Evolutionary conservation across 2,329 filamentous ascomycete genomes (phyloP), one percentile per base, ranked within the genome.

Genomic region (Pseudogymnoascus sp.): DNA sequence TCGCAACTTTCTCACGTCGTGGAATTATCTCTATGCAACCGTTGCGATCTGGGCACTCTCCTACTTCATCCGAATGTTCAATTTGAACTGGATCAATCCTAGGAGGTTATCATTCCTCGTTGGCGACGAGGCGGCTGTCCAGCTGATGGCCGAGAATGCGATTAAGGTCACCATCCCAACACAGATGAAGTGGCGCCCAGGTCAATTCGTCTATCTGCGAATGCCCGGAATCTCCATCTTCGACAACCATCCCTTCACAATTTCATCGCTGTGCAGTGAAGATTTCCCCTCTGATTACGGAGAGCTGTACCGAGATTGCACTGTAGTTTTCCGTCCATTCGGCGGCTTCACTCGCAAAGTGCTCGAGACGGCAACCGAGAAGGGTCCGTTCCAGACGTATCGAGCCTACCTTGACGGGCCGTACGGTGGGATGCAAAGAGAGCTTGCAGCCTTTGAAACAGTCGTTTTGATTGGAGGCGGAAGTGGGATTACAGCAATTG

Each of bases 91-190:
- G 92, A 80, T 85, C 37, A 89, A 88, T 68, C 91, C 92, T 6
- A 88, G 89, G 78, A 84, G 87, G 38, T 77, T 90, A 67, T 86
- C 91, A 0, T 96, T 91, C 78, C 78, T 96, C 69, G 89, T 96
- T 45, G 93, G 93, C 58, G 93, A 97, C 69, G 92, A 96, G 75
- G 92, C 91, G 0, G 90, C 91, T 26, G 87, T 97, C 39, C 94
- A 91, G 0, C 81, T 97, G 23, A 87, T 97, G 79, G 87, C 91
- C 2, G 92, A 97, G 70, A 93, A 95, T 71, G 91, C 91, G n/a
- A 88, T 97, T 77, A 97, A 97, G 74, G 84, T 97, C 68, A 97
- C 93, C 0, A 89, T 97, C 60, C 92, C 93, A 0, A 97, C 93
- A 0, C 91, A 93, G 74, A 90, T 95, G 82, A 87, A 85, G 65